phyloP scores from a whole-genome alignment of 2,329 filamentous ascomycete genomes.

The Bipolaris oryzae region DNA sequence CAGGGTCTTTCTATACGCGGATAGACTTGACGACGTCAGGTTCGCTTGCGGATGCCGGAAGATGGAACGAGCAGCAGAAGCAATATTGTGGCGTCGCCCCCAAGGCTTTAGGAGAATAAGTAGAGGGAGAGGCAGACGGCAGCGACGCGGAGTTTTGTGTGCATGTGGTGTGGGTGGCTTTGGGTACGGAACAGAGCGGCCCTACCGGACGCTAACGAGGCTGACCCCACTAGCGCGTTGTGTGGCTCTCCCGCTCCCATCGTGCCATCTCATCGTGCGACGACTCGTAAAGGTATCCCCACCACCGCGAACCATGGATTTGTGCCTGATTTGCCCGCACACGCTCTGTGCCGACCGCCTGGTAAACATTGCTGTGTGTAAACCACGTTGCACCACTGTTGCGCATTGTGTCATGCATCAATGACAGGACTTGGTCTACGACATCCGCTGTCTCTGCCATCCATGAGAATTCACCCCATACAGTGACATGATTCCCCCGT shows the following conservation, averaged over 20 bases:
- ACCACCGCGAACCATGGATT: background rate
- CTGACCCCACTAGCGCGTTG: background rate
- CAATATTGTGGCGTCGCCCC: too few relatives aligned
- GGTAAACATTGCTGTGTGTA: background rate
- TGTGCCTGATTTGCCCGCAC: slow-evolving; percentile 2
- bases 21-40: background rate
- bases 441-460: background rate
- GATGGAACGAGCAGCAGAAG: too few relatives aligned
- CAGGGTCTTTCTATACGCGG: too few relatives aligned
- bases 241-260: slow-evolving; percentile 1
- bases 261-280: background rate
- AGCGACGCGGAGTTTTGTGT: too few relatives aligned
- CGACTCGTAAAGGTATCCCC: background rate
- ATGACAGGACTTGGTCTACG: background rate
- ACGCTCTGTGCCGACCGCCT: background rate
- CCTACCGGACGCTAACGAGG: background rate
- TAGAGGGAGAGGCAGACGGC: too few relatives aligned
- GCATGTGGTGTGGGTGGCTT: background rate
- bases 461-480: background rate
- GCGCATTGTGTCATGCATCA: slow-evolving; percentile 2
- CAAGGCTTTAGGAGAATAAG: too few relatives aligned
- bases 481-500: background rate
- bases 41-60: too few relatives aligned
- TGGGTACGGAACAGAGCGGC: background rate
- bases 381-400: slow-evolving; percentile 9